phyloP scores from a whole-genome alignment of 345 rosid species.

The Rhizophora mangle region DNA sequence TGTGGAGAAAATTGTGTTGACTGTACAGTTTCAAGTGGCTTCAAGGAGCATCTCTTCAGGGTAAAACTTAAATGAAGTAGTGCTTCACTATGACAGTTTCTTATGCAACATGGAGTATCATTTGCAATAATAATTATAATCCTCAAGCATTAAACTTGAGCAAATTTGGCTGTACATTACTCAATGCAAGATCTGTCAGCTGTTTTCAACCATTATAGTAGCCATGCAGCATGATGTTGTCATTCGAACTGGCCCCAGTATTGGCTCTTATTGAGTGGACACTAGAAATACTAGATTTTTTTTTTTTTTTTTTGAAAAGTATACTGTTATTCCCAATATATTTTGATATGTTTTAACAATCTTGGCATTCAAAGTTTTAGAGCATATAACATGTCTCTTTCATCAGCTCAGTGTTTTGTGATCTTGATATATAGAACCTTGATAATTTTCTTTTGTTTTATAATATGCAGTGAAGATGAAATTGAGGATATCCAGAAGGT shows the following conservation, averaged over 20 bases:
- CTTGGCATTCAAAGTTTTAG: background rate
- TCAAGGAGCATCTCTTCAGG: background rate
- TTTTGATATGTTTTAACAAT: background rate
- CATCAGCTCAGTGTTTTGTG: slow-evolving; percentile 5
- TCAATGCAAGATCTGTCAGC: background rate
- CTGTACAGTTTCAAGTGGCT: background rate
- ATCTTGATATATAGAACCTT: slow-evolving; percentile 5
- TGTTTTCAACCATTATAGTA: background rate
- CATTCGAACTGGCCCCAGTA: background rate
- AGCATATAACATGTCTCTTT: background rate
- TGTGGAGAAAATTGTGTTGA: too few species aligned
- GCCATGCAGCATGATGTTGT: background rate
- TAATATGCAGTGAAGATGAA: slow-evolving; percentile 83
- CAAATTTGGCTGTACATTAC: background rate
- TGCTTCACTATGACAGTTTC: background rate
- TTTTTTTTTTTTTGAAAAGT: background rate
- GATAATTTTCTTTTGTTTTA: slow-evolving; percentile 24
- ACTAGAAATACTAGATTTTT: background rate
- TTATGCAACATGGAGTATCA: background rate
- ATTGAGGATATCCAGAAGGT: slow-evolving; percentile 99
- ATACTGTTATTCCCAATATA: background rate
- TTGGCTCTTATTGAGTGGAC: background rate
- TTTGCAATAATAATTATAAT: background rate
- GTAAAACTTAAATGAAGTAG: background rate
- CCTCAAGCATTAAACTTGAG: background rate